Base-by-base conservation (phyloP, 2,329 filamentous ascomycete genomes). In the Claviceps pusilla region DNA sequence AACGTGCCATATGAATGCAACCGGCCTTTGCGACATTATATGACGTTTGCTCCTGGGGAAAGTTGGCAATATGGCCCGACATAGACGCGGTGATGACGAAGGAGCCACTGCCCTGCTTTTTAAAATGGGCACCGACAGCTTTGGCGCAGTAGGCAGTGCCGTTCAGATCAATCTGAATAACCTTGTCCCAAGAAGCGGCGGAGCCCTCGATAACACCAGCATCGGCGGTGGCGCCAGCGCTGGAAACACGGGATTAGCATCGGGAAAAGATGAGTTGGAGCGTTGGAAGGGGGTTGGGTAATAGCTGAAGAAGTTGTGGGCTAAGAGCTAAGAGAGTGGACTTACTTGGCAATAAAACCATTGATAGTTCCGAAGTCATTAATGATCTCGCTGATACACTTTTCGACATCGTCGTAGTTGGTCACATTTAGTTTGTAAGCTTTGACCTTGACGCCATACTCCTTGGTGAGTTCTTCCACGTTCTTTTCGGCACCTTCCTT, bases 341-440 rank as follows among this genome's bases (percentile, higher is more conserved):
- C 84, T 45, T 77, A 83, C 68, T 89, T 89, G 62, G 86, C 85
- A 53, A 89, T 78, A 61, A 89, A 87, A 57, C 83, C 78, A 59
- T 89, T 85, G 55, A 89, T 79, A 50, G 81, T 79, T 62, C 83
- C 82, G 65, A 89, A 90, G 64, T 90, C 86, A 60, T 73, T 71
- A 65, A 85, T 76, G 59, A 89, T 82, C 39, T 89, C 79, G 55
- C 72, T 70, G 55, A 82, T 71, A 59, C 79, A 73, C 48, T 70
- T 65, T 64, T 80, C 70, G 54, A 82, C 74, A 10, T 74, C 68
- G 14, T 68, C 61, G 60, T 73, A 77, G 56, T 79, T 71, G 54
- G 71, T 74, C n/a, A 80, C 69, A 63, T 83, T 76, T 59, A 79
- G 73, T 68, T 79, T 73, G 69, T 82, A 82, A 43, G 76, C 76